Conservation (phyloP, 108 stramenopile species). For the Tribonema minus region DNA sequence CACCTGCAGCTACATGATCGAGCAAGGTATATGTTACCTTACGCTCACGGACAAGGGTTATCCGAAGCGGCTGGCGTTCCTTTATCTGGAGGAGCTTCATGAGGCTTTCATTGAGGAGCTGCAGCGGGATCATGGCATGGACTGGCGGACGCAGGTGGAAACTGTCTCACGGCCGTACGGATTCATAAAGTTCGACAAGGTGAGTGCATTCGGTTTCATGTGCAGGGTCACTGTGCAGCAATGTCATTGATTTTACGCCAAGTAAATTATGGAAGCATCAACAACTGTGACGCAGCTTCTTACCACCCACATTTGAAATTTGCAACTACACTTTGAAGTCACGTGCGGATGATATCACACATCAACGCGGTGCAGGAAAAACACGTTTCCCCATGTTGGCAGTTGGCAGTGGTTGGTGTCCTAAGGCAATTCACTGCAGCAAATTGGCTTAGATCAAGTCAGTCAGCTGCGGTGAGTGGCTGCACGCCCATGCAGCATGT, state of each 20-base stretch:
- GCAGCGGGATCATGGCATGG: slow-evolving; percentile 20
- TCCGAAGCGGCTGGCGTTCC: slow-evolving; percentile 92
- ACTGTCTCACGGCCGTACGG: slow-evolving; percentile 38
- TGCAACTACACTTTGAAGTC: background rate
- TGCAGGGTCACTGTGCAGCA: too few species aligned
- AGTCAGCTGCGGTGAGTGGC: too few species aligned
- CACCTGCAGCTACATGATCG: slow-evolving; percentile 57
- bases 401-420: too few species aligned
- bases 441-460: too few species aligned
- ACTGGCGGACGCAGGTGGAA: slow-evolving; percentile 30
- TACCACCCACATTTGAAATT: background rate
- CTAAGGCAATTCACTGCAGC: too few species aligned
- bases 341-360: background rate
- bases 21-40: slow-evolving; percentile 55
- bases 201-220: background rate
- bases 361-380: too few species aligned
- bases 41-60: slow-evolving; percentile 63
- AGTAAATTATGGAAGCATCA: background rate
- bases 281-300: background rate
- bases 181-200: slow-evolving; percentile 44
- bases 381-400: too few species aligned
- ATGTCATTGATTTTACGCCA: background rate
- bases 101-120: slow-evolving; percentile 38
- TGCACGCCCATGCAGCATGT: too few species aligned
- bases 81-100: slow-evolving; percentile 79